These are phyloP conservation scores for Helenozyma rhizophorensis DNA, from an alignment of 805 yeast species.

Conservation along the genomic window DNA sequence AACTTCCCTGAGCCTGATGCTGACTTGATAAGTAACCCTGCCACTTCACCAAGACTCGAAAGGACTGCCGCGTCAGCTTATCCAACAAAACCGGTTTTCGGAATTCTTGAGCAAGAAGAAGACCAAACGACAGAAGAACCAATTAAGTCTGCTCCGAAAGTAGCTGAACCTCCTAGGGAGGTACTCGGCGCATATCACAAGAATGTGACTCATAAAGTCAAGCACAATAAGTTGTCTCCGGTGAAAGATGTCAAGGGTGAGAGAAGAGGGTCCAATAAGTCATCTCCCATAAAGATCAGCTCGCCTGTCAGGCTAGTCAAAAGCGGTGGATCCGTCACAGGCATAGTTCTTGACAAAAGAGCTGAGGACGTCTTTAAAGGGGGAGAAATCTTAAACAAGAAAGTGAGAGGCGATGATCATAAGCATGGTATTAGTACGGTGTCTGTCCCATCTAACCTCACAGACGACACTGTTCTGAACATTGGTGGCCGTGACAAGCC, in stretches of 20 bases:
- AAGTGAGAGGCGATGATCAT: conserved; percentile 17
- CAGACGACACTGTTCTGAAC: background rate
- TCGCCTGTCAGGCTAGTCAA: conserved; percentile 34
- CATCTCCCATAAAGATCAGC: conserved; percentile 36
- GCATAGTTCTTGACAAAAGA: conserved; percentile 15
- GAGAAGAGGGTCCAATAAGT: too few species aligned
- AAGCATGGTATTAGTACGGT: conserved; percentile 24
- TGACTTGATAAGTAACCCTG: conserved; percentile 8
- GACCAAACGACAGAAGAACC: too few species aligned
- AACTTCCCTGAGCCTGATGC: conserved; percentile 33
- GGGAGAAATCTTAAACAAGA: conserved; percentile 19
- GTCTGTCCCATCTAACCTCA: conserved; percentile 23
- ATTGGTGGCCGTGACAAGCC: too few species aligned
- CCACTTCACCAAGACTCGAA: too few species aligned
- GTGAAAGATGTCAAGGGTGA: too few species aligned
- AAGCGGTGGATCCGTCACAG: conserved; percentile 26
- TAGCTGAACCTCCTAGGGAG: too few species aligned
- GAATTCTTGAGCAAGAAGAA: too few species aligned
- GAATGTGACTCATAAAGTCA: background rate
- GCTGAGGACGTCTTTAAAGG: conserved; percentile 10
- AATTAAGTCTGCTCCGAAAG: too few species aligned
- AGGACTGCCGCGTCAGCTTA: too few species aligned
- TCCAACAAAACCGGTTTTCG: too few species aligned
- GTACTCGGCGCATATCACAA: too few species aligned
- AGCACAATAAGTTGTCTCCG: background rate